Evolutionary conservation across 257 asterid genomes (phyloP), one percentile per base, ranked within the genome.

Genomic region (Linaria vulgaris): DNA sequence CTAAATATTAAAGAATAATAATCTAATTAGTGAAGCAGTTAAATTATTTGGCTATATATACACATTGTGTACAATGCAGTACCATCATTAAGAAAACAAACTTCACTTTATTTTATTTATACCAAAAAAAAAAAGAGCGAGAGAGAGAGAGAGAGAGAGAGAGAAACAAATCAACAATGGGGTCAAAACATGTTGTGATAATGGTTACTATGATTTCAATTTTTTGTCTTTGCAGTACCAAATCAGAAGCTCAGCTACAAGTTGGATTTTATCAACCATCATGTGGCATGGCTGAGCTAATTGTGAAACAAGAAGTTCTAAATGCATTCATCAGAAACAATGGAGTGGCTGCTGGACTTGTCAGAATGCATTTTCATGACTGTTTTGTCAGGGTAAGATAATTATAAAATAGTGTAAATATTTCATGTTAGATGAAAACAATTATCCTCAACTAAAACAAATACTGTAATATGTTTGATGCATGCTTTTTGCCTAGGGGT

Each of bases 351-450:
- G 88, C 96, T 57, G 94, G 94, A 48, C 96, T 90, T 20, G 68
- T 90, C 51, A 78, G 97, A 45, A 45, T 90, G 83, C 95, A 90
- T 80, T 90, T 90, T 95, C n/a, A 90, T 23, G 96, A 90, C 56
- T 88, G 97, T 53, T 90, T 90, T 66, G 91, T 85, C 11, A 69
- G 94, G 86, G 97, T 87, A 65, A 59, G 83, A 27, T 34, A 13
- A 23, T 52, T 51, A n/a, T n/a, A n/a, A n/a, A n/a, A n/a, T n/a
- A n/a, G n/a, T n/a, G n/a, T n/a, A n/a, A n/a, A n/a, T n/a, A n/a
- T n/a, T n/a, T n/a, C n/a, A n/a, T n/a, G n/a, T n/a, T n/a, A n/a
- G n/a, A n/a, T n/a, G n/a, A 34, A 34, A 3, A 3, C n/a, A 34
- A 3, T 34, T 34, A 1, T 34, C 41, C 41, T 34, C 9, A 34